Percentiles rank a stretch among this genome's conserved stretches.
phyloP scores from a whole-genome alignment of 495 filamentous ascomycete genomes.

The Durotheca rogersii region DNA sequence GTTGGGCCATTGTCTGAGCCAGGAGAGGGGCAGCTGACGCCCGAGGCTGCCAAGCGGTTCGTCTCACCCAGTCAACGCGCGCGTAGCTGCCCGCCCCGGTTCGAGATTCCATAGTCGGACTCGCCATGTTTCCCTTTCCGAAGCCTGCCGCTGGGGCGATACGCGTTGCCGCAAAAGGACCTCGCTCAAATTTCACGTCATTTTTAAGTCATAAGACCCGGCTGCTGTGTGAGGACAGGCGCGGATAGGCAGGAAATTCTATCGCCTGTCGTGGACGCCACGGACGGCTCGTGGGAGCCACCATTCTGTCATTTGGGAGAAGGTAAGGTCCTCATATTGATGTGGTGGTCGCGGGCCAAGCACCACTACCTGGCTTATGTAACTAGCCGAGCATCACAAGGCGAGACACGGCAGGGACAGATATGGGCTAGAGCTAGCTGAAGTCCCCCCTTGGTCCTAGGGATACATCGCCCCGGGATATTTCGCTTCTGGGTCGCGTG shows the following conservation, averaged over 20 bases:
- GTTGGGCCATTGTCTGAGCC: conserved; percentile 12
- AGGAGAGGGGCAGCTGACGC: conserved; percentile 1
- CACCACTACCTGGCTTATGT: conserved; percentile 10
- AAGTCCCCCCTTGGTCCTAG: conserved; percentile 9
- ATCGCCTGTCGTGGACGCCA: conserved; percentile 5
- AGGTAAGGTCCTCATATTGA: not conserved
- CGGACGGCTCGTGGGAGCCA: not conserved
- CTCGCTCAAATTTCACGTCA: conserved; percentile 7
- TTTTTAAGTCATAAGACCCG: conserved; percentile 5
- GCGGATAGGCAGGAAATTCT: conserved; percentile 7
- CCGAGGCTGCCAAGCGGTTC: not conserved
- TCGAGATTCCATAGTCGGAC: conserved; percentile 4
- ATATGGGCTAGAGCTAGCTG: conserved; percentile 7
- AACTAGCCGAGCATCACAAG: not conserved
- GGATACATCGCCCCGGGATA: conserved; percentile 5
- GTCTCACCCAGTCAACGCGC: conserved; percentile 4
- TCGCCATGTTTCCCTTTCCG: conserved; percentile 1
- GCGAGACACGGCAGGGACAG: not conserved
- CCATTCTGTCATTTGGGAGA: conserved; percentile 27
- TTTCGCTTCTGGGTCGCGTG: conserved; percentile 16
- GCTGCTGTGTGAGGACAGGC: conserved; percentile 13
- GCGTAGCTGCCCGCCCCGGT: not conserved
- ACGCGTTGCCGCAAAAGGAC: not conserved
- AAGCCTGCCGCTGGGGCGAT: conserved; percentile 13
- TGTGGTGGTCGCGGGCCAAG: conserved; percentile 2